Evolutionary conservation across 164 flowering plant species (phyloP), one percentile per base, ranked within the genome.

Genomic region (Tinospora cordifolia): DNA sequence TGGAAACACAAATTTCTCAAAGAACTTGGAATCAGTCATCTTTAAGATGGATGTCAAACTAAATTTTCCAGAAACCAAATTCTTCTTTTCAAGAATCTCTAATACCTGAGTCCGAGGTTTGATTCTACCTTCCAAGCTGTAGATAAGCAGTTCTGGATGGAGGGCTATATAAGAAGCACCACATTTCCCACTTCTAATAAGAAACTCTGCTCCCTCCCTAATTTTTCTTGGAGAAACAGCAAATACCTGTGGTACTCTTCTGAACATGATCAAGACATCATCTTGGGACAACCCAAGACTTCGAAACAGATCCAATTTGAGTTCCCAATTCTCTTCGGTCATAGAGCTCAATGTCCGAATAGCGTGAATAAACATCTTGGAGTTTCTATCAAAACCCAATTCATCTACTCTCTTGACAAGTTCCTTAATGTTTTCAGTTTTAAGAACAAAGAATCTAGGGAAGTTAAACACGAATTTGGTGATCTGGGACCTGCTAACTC

Each of bases 281-380:
- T 47, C 39, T 66, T 47, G 36, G n/a, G 69, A 66, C 19, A 44
- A 66, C 3, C 69, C 69, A 2, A 66, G 49, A 44, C 58, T 66
- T 22, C 69, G 69, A 47, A 67, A 67, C 3, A 67, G 38, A 26
- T 27, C 22, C 60, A 67, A 67, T 67, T 66, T 66, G n/a, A 44
- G 30, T 13, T 66, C 69, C 69, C 69, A 44, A 44, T 66, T 66
- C 58, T 66, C 59, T 30, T 10, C 27, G 8, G 59, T 67, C 69
- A 67, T 67, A 25, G 60, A 47, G 30, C 69, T 30, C 25, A 67
- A 26, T 1, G 30, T 38, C 4, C 60, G 60, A 67, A 47, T 67
- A 12, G 69, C 40, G 47, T 67, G 40, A 19, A 67, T 21, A 15
- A 67, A 67, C 59, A 47, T 67, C 24, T 26, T 67, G 6, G 69